Conservation (phyloP, 2,329 filamentous ascomycete genomes). For the Trichoderma harzianum region DNA sequence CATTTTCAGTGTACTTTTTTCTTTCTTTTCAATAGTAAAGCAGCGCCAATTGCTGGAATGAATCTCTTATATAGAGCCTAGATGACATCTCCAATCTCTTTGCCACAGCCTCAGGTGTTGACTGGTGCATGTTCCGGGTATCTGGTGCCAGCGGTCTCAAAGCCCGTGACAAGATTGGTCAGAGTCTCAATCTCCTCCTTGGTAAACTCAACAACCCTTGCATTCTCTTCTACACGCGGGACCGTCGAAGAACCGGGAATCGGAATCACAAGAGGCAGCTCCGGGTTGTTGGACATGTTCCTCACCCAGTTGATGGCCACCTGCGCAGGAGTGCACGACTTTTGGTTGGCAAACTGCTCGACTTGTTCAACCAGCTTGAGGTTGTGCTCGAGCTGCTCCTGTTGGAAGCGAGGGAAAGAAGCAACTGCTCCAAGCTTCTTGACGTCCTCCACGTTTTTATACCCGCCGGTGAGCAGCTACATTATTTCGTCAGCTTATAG, state of each 20-base stretch:
- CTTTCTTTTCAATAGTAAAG: background rate
- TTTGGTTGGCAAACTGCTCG: conserved; percentile 55
- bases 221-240: conserved; percentile 59
- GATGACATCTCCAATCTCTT: background rate
- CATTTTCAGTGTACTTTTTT: background rate
- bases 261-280: conserved; percentile 58
- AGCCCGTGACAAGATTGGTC: conserved; percentile 44
- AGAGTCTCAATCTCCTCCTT: conserved; percentile 50
- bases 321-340: conserved; percentile 59
- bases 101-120: conserved; percentile 30
- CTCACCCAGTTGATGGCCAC: conserved; percentile 66
- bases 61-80: background rate
- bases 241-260: conserved; percentile 61
- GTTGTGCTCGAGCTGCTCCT: conserved; percentile 62
- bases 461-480: conserved; percentile 31
- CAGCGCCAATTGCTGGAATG: background rate
- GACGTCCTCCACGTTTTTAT: conserved; percentile 26
- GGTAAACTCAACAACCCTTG: conserved; percentile 45
- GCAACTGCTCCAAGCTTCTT: conserved; percentile 24
- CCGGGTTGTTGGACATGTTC: conserved; percentile 46
- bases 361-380: conserved; percentile 58
- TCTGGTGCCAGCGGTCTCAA: conserved; percentile 47
- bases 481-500: conserved; percentile 11
- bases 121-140: conserved; percentile 41
- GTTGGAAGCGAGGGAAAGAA: conserved; percentile 55